phyloP scores from a whole-genome alignment of 345 rosid genomes.

The Citrus sinensis region DVS_A1.0 CM039167.1:2269501-2270000 shows the following conservation, averaged over 20 bases:
- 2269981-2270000: slow-evolving; percentile 96
- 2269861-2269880: not conserved
- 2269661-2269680: not conserved
- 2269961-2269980: slow-evolving; percentile 96
- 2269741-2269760: not conserved
- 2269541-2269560: slow-evolving; percentile 95
- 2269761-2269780: not conserved
- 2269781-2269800: not conserved
- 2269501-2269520: slow-evolving; percentile 91
- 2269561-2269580: slow-evolving; percentile 93
- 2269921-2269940: slow-evolving; percentile 19
- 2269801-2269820: not conserved
- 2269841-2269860: not conserved
- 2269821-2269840: not conserved
- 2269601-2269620: not conserved
- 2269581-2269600: not conserved
- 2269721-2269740: not conserved
- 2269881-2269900: not conserved
- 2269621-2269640: not conserved
- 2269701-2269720: not conserved
- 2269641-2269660: not conserved
- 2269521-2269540: slow-evolving; percentile 75
- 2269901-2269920: not conserved
- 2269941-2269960: slow-evolving; percentile 25
- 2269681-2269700: not conserved